These are phyloP conservation scores for Austroboletus niveus DNA, from an alignment of 1,284 basidiomycete species.

Conservation along the genomic window DNA sequence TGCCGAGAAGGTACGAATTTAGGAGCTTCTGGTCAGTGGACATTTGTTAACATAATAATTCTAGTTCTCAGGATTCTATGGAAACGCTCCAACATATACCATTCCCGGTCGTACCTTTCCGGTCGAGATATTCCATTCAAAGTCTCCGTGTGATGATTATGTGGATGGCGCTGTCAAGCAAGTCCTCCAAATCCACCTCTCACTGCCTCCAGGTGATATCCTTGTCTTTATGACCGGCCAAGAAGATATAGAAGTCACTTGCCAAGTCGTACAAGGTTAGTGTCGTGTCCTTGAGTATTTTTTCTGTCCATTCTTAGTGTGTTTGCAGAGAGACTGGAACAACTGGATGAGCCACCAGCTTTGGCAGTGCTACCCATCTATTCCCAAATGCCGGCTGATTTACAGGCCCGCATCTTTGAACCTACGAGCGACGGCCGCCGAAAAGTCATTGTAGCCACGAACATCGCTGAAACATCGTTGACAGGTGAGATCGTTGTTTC, in stretches of 20 bases:
- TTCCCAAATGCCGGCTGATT: constrained; percentile 98
- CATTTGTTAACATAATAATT: not conserved
- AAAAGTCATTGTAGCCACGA: constrained; percentile 98
- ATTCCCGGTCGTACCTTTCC: constrained; percentile 99
- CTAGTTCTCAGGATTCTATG: constrained; percentile 93
- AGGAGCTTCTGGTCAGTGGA: not conserved
- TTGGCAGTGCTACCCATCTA: constrained; percentile 95
- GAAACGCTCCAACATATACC: constrained; percentile 92
- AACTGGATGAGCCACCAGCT: constrained; percentile 86
- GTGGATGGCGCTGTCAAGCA: constrained; percentile 98
- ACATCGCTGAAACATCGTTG: constrained; percentile 98
- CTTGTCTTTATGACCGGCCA: constrained; percentile 99
- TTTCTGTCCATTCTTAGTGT: constrained; percentile 8
- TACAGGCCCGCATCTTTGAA: constrained; percentile 98
- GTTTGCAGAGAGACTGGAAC: constrained; percentile 77
- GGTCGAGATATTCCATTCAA: constrained; percentile 93
- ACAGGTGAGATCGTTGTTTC: constrained; percentile 55
- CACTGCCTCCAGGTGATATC: constrained; percentile 92
- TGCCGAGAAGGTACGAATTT: constrained; percentile 76
- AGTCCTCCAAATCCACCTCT: constrained; percentile 94
- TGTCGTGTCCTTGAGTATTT: not conserved
- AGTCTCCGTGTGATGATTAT: constrained; percentile 98
- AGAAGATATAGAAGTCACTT: constrained; percentile 97
- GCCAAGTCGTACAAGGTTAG: constrained; percentile 84
- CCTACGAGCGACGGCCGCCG: constrained; percentile 91